Percentiles rank a stretch among this genome's conserved stretches.
Evolutionary conservation across 2,329 filamentous ascomycete species (phyloP).

Genomic region (Exserohilum rostratum): DNA sequence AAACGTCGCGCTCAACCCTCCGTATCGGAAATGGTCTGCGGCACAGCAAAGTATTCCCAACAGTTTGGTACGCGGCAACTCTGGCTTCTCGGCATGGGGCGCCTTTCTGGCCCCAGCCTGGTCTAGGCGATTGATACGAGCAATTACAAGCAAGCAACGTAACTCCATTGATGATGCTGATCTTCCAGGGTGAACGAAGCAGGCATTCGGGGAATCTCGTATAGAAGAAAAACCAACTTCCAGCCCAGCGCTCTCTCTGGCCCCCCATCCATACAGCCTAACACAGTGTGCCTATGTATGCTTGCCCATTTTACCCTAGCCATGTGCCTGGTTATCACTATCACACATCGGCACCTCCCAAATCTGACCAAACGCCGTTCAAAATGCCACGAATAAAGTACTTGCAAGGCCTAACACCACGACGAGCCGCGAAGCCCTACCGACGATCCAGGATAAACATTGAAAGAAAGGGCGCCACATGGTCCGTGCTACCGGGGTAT

Average conservation of each 20-base stretch:
- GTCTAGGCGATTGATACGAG: not conserved
- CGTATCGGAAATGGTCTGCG: slow-evolving; percentile 14
- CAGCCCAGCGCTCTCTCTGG: not conserved
- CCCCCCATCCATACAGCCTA: not conserved
- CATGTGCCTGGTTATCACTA: slow-evolving; percentile 11
- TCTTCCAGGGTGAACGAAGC: slow-evolving; percentile 4
- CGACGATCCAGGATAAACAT: slow-evolving; percentile 1
- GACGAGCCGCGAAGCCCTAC: slow-evolving; percentile 8
- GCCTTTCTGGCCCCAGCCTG: not conserved
- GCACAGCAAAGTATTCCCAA: slow-evolving; percentile 17
- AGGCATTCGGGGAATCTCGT: slow-evolving; percentile 25
- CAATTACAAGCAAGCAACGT: not conserved
- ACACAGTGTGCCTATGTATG: not conserved
- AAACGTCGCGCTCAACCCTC: not conserved
- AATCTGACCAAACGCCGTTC: slow-evolving; percentile 12
- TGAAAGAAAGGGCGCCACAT: slow-evolving; percentile 2
- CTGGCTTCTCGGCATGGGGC: slow-evolving; percentile 10
- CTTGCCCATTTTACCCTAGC: slow-evolving; percentile 6
- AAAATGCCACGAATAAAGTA: slow-evolving; percentile 20
- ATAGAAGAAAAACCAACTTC: slow-evolving; percentile 15
- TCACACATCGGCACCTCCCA: slow-evolving; percentile 11
- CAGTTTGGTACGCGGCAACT: slow-evolving; percentile 13
- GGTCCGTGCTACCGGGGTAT: slow-evolving; percentile 1
- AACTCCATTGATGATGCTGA: slow-evolving; percentile 5
- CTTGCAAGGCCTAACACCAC: slow-evolving; percentile 6